A percentile compares a stretch with the other conserved stretches of the same genome.
Evolutionary conservation across 1,139 yeast genomes (phyloP).

Genomic region (Kodamaea sp.): DNA sequence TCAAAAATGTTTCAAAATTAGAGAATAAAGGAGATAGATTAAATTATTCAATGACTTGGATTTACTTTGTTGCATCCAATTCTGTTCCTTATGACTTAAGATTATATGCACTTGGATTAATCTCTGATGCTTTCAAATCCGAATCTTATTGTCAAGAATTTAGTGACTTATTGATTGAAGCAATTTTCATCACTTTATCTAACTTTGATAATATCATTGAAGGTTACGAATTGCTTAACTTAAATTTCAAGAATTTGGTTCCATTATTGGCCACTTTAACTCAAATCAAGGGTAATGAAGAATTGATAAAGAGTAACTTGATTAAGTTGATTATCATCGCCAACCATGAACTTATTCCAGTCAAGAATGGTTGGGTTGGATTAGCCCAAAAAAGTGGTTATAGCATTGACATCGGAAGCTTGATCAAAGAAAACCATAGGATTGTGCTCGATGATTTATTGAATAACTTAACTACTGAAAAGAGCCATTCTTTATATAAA

Average conservation of each 20-base stretch:
- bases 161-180: slow-evolving; percentile 16
- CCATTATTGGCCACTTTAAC: slow-evolving; percentile 47
- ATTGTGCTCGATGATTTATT: slow-evolving; percentile 15
- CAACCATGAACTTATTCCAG: slow-evolving; percentile 44
- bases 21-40: slow-evolving; percentile 8
- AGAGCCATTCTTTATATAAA: slow-evolving; percentile 17
- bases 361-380: slow-evolving; percentile 75
- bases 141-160: slow-evolving; percentile 11
- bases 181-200: slow-evolving; percentile 14
- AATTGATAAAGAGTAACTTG: slow-evolving; percentile 26
- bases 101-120: slow-evolving; percentile 24
- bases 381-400: slow-evolving; percentile 52
- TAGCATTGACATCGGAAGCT: slow-evolving; percentile 58
- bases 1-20: slow-evolving; percentile 9
- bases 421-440: slow-evolving; percentile 38
- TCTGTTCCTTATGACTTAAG: slow-evolving; percentile 33
- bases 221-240: slow-evolving; percentile 16
- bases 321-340: slow-evolving; percentile 49
- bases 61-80: slow-evolving; percentile 39
- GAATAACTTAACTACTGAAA: slow-evolving; percentile 8
- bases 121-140: slow-evolving; percentile 26
- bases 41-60: slow-evolving; percentile 36
- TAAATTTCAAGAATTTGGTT: slow-evolving; percentile 26
- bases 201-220: slow-evolving; percentile 18
- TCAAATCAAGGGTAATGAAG: slow-evolving; percentile 23